phyloP scores from a whole-genome alignment of 331 rosid species.

The Phaseolus coccineus region DNA sequence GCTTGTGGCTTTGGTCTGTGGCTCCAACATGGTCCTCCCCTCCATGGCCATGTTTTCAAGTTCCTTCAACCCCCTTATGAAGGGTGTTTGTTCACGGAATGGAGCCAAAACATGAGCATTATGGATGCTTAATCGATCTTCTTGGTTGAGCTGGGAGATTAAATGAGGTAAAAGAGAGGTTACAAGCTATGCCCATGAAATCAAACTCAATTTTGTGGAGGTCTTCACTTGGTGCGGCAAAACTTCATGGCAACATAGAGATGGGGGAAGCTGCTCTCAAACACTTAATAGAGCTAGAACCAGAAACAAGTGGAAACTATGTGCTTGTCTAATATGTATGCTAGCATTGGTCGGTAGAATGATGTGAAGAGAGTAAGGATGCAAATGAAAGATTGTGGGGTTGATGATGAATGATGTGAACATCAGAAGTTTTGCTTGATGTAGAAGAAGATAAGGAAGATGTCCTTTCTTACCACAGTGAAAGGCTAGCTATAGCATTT shows the following conservation, averaged over 20 bases:
- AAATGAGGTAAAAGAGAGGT: slow-evolving; percentile 49
- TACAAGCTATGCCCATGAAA: slow-evolving; percentile 52
- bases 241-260: slow-evolving; percentile 48
- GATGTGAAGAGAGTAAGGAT: slow-evolving; percentile 54
- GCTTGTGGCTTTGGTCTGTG: slow-evolving; percentile 41
- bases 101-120: slow-evolving; percentile 52
- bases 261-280: slow-evolving; percentile 51
- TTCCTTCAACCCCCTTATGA: slow-evolving; percentile 51
- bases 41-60: slow-evolving; percentile 54
- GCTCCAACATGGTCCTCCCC: slow-evolving; percentile 46
- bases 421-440: slow-evolving; percentile 51
- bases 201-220: slow-evolving; percentile 54
- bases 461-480: slow-evolving; percentile 55
- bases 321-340: slow-evolving; percentile 58
- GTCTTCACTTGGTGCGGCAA: slow-evolving; percentile 58
- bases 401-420: slow-evolving; percentile 41
- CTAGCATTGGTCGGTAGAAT: slow-evolving; percentile 46
- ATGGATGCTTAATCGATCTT: slow-evolving; percentile 54
- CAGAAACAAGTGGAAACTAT: slow-evolving; percentile 56
- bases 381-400: slow-evolving; percentile 50
- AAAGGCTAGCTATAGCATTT: slow-evolving; percentile 57
- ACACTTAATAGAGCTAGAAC: slow-evolving; percentile 52
- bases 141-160: slow-evolving; percentile 53
- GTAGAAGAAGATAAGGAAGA: slow-evolving; percentile 58
- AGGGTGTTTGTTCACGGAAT: slow-evolving; percentile 32